phyloP scores from a whole-genome alignment of 2,329 filamentous ascomycete genomes.

The Apiospora pterosperma region DNA sequence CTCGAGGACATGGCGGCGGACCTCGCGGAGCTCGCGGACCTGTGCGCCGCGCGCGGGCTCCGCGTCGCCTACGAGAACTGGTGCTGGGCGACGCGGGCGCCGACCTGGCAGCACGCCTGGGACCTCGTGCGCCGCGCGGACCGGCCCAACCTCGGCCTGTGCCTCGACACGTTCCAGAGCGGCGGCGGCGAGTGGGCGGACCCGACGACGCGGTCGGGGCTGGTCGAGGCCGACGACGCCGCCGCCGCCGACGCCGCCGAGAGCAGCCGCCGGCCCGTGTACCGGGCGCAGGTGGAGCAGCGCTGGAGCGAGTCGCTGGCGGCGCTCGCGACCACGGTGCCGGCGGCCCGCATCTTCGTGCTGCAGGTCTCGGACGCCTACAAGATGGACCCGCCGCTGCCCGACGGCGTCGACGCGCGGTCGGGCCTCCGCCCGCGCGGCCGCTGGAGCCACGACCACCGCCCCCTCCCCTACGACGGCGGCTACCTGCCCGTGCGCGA shows the following conservation, averaged over 20 bases:
- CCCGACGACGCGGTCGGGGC: constrained; percentile 60
- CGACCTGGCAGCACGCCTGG: constrained; percentile 68
- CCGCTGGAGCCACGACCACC: constrained; percentile 68
- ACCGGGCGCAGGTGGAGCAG: constrained; percentile 41
- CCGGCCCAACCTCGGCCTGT: constrained; percentile 66
- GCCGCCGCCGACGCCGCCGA: not conserved
- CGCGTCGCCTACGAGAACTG: constrained; percentile 76
- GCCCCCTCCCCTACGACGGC: constrained; percentile 66
- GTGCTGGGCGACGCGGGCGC: constrained; percentile 73
- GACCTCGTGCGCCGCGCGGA: constrained; percentile 61
- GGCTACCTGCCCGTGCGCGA: constrained; percentile 68
- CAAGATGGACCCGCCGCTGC: constrained; percentile 53
- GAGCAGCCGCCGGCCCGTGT: constrained; percentile 6
- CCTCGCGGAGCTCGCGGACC: constrained; percentile 60
- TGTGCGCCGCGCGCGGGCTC: constrained; percentile 54
- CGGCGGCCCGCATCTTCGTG: constrained; percentile 68
- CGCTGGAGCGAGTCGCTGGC: constrained; percentile 52
- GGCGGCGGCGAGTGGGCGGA: constrained; percentile 72
- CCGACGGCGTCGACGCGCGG: constrained; percentile 43
- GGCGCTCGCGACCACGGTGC: constrained; percentile 54
- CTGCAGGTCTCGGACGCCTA: constrained; percentile 76
- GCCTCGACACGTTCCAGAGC: constrained; percentile 75
- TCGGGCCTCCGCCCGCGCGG: constrained; percentile 57
- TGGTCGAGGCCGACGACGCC: constrained; percentile 40
- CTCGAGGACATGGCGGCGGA: constrained; percentile 54